Conservation (phyloP, 2,329 filamentous ascomycete genomes). For the Ophiostoma novo-ulmi region DNA sequence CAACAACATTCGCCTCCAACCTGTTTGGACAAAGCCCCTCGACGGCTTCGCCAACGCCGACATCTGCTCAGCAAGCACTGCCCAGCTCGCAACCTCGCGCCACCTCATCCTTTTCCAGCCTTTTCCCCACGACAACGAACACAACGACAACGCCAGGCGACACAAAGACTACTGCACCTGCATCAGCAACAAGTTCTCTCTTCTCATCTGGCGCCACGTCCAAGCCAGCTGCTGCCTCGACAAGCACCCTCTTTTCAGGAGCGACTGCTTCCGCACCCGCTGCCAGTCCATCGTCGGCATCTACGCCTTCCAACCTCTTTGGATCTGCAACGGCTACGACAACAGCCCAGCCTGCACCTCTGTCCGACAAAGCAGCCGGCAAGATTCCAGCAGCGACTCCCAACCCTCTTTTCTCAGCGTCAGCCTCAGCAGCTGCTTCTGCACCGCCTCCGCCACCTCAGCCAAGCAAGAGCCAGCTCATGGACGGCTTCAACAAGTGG, state of each 20-base stretch:
- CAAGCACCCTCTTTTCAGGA: not conserved
- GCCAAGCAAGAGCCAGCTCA: conserved; percentile 36
- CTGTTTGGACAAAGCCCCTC: not conserved
- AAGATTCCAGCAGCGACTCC: not conserved
- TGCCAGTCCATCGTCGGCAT: not conserved
- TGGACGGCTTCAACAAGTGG: conserved; percentile 51
- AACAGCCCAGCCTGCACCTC: not conserved
- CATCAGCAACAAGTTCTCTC: not conserved
- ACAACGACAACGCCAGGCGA: not conserved
- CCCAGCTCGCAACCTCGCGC: not conserved
- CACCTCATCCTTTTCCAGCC: not conserved
- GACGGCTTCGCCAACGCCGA: not conserved
- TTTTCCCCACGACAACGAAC: not conserved
- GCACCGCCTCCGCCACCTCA: conserved; percentile 20
- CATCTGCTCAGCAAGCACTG: not conserved
- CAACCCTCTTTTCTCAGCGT: not conserved
- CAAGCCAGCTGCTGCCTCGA: not conserved
- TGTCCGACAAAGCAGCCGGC: not conserved
- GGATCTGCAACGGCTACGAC: not conserved
- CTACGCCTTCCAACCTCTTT: not conserved
- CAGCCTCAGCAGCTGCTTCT: not conserved
- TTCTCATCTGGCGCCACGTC: not conserved
- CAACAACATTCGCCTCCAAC: not conserved
- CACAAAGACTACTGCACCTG: not conserved
- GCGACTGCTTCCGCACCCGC: not conserved